Base-by-base conservation (phyloP, 495 filamentous ascomycete species). In the Podospora conica region DNA sequence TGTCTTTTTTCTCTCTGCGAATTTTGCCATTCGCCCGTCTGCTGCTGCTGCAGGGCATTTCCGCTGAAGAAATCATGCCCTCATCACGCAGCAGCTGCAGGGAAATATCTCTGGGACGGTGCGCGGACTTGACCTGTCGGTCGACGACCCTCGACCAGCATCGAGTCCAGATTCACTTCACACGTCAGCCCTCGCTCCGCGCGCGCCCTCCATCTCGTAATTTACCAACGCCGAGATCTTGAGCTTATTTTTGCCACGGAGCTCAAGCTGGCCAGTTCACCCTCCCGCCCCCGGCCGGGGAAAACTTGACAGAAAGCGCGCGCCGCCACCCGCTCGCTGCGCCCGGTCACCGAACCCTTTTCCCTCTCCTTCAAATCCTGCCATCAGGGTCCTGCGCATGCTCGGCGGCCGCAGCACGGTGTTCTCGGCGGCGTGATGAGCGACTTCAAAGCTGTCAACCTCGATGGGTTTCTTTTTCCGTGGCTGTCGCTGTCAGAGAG, bases 241-340 rank as follows among this genome's bases (percentile, higher is more conserved):
- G 15, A 58, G 31, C 54, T 57, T 64, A 24, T 58, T 24, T 57
- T 57, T 23, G 18, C 29, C 63, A 64, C 63, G 63, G 63, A 64
- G 57, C 63, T 48, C 28, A 24, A 48, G 24, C 28, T 58, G 63
- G 63, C 33, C 63, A 58, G 40, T 54, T 55, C 61, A 9, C 25
- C 20, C 59, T 40, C 29, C 29, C 18, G 12, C 1, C 33, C 3
- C 10, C 23, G 15, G 56, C 21, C 20, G 56, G n/a, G 57, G 57
- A n/a, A 31, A 18, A 18, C 11, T 11, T 25, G 57, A 11, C 56
- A 58, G 3, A 12, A 22, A 57, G 11, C 25, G 59, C 27, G 58
- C 27, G 40, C 31, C 23, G 22, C 57, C 21, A 59, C 22, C 11
- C 21, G 18, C 59, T 25, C 28, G 8, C 12, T 5, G 20, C 22